These are phyloP conservation scores for Ustilago shanxiensis DNA, from an alignment of 1,284 basidiomycete species.

Conservation along the genomic window DNA sequence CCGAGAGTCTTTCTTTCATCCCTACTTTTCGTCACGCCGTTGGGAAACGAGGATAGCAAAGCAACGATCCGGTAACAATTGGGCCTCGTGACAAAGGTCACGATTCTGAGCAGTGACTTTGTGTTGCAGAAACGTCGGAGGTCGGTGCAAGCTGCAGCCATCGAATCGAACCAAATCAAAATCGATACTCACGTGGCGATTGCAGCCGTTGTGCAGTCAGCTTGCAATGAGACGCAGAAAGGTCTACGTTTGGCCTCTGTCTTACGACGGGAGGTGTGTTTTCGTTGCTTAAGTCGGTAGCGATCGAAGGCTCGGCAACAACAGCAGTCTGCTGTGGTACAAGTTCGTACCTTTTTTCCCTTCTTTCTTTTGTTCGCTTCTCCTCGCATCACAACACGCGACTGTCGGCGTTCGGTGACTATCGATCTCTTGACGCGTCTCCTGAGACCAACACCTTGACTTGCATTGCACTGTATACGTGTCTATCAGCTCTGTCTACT, in stretches of 20 bases:
- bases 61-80: background rate
- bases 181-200: slow-evolving; percentile 2
- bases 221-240: background rate
- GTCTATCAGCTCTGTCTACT: background rate
- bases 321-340: slow-evolving; percentile 1
- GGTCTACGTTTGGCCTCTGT: background rate
- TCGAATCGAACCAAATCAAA: too few relatives aligned
- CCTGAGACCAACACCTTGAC: slow-evolving; percentile 9
- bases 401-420: slow-evolving; percentile 4
- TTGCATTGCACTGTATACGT: background rate
- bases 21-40: background rate
- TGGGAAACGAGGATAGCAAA: background rate
- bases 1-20: background rate
- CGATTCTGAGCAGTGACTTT: background rate
- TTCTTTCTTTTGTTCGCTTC: background rate
- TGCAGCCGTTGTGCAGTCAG: slow-evolving; percentile 5
- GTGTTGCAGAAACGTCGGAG: slow-evolving; percentile 6
- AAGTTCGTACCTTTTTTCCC: slow-evolving; percentile 5
- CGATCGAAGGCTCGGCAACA: slow-evolving; percentile 27
- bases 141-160: slow-evolving; percentile 16
- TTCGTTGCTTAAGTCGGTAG: slow-evolving; percentile 7
- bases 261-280: background rate
- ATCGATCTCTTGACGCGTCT: slow-evolving; percentile 21
- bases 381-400: slow-evolving; percentile 13
- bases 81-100: background rate